Base-by-base conservation (phyloP, 169 alveolate species). In the Eimeria maxima region DNA sequence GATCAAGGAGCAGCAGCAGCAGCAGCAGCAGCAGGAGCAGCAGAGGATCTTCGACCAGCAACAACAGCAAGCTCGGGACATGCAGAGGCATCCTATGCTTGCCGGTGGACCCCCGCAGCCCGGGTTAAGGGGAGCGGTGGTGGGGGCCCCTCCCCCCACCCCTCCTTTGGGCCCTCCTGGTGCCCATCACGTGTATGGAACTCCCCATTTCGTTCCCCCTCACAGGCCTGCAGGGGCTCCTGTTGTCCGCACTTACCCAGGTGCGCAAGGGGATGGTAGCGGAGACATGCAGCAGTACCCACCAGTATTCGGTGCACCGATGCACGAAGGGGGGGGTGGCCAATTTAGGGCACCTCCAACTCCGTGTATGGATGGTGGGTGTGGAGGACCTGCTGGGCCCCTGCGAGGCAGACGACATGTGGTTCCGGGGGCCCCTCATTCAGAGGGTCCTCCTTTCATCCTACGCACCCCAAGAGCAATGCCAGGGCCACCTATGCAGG, bases 401-500 rank as follows among this genome's bases (percentile, higher is more conserved):
- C 63, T 50, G 69, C 45, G 89, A 67, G 89, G 45, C 45, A 13
- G 89, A 27, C 89, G 89, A 11, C 89, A 44, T 14, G 89, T 20
- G 67, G 89, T 16, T 24, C 89, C 89, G 20, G 89, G 89, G 89
- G 89, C 45, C 65, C 89, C 89, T 67, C 89, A 42, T 45, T 7
- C 89, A 16, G 89, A 78, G 65, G 89, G 65, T 7, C 89, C 89
- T 27, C 89, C 89, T n/a, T 78, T 78, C 89, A 78, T 78, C 24
- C 4, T 78, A 67, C 89, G 89, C 57, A 78, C 67, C 63, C 89
- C 89, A 47, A 78, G 89, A 50, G 44, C 89, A 47, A 78, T 78
- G 89, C 89, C 60, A 67, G 89, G 89, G 45, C 89, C 89, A 65
- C 89, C 89, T 6, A 24, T 78, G 44, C 89, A 78, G 89, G 89